These are phyloP conservation scores for Abortiporus biennis DNA, from an alignment of 1,284 basidiomycete genomes.

Conservation along the genomic window DNA sequence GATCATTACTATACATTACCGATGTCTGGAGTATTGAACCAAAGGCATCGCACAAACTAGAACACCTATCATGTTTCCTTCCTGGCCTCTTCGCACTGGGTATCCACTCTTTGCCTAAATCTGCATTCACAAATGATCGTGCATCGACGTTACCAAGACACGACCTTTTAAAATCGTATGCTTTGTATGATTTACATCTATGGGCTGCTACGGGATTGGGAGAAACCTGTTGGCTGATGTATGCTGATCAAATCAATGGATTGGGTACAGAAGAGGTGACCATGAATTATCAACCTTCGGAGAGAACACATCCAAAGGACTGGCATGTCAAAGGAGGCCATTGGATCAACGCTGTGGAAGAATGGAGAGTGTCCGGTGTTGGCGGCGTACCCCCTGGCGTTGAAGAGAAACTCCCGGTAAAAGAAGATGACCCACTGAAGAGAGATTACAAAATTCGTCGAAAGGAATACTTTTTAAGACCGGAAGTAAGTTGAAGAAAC, in stretches of 20 bases:
- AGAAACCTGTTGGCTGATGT: slow-evolving; percentile 56
- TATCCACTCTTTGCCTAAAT: slow-evolving; percentile 52
- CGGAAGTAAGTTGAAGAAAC: slow-evolving; percentile 42
- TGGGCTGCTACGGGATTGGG: slow-evolving; percentile 64
- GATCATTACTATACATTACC: slow-evolving; percentile 66
- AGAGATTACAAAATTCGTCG: slow-evolving; percentile 31
- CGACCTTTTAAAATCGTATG: slow-evolving; percentile 23
- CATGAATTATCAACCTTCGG: slow-evolving; percentile 24
- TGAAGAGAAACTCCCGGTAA: slow-evolving; percentile 30
- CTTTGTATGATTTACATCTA: slow-evolving; percentile 48
- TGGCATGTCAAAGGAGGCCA: slow-evolving; percentile 13
- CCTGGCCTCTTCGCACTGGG: slow-evolving; percentile 70
- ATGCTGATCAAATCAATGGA: slow-evolving; percentile 56
- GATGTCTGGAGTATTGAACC: slow-evolving; percentile 32
- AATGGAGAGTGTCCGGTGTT: slow-evolving; percentile 38
- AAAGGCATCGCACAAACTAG: slow-evolving; percentile 45
- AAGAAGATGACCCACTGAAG: slow-evolving; percentile 12
- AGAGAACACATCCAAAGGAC: background rate
- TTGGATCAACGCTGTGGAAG: slow-evolving; percentile 50
- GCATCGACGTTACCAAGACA: background rate
- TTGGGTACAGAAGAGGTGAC: slow-evolving; percentile 52
- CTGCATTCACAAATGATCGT: slow-evolving; percentile 23
- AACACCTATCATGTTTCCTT: slow-evolving; percentile 72
- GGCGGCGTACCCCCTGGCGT: slow-evolving; percentile 47
- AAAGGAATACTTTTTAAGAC: slow-evolving; percentile 48